phyloP scores from a whole-genome alignment of 2,329 filamentous ascomycete species.

The Penicillium sp. region DNA sequence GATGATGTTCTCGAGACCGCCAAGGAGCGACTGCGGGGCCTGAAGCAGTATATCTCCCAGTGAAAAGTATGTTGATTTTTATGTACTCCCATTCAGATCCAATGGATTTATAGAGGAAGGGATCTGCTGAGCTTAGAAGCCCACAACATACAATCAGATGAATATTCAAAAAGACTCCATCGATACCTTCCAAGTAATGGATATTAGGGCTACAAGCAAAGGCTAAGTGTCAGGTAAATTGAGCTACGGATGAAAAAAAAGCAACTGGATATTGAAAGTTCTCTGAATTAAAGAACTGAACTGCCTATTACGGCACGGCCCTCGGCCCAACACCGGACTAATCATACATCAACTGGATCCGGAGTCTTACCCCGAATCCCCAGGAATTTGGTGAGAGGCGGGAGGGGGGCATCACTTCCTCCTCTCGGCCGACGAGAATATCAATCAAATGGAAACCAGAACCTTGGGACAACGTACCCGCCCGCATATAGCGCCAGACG shows the following conservation, averaged over 20 bases:
- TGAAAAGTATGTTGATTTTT: conserved; percentile 11
- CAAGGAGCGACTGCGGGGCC: conserved; percentile 69
- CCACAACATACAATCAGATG: neutral
- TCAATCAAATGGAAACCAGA: neutral
- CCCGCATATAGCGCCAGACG: neutral
- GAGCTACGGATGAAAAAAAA: neutral
- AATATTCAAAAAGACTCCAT: neutral
- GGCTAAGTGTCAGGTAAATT: neutral
- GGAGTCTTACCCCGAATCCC: no score
- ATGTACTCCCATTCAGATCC: conserved; percentile 1
- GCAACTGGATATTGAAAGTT: neutral
- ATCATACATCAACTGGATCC: no score
- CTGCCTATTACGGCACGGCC: no score
- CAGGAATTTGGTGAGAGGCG: no score
- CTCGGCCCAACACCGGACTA: no score
- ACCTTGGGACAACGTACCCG: neutral
- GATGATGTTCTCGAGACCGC: conserved; percentile 79
- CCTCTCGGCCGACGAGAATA: neutral
- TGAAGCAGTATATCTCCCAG: conserved; percentile 66
- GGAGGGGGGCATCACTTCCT: no score
- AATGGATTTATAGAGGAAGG: neutral
- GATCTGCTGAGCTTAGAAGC: neutral
- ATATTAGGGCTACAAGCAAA: neutral
- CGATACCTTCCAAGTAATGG: neutral
- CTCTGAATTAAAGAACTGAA: neutral